Evolutionary conservation across 192 early-diverging fungal genomes (phyloP), one percentile per base, ranked within the genome.

Genomic region (Podila epigama): DNA sequence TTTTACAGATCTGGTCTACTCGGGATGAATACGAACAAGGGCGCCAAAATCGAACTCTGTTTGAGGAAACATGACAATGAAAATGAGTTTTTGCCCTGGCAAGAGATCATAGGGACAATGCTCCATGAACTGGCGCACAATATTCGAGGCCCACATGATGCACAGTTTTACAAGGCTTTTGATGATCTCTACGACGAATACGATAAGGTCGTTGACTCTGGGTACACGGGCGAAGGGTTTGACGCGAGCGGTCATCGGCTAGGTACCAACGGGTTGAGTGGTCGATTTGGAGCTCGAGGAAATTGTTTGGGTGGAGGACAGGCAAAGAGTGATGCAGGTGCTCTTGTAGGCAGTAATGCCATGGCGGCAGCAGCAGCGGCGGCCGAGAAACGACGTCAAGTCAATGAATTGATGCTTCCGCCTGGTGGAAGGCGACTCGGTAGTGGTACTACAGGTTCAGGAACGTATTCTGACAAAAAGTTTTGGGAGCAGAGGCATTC

Each of bases 11-110:
- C 44, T 13, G 79, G 89, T 41, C 66, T 92, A 48, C 82, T 84
- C 58, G 93, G 93, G 8, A 66, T 90, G 41, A 94, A 94, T 73
- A 78, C 86, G n/a, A 90, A 93, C 82, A 64, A 77, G 22, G 91
- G 92, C 4, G 58, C 70, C 22, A 85, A 86, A 62, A 93, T 94
- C 61, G 67, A 80, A 35, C 75, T 95, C 27, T 80, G 93, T n/a
- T 67, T 95, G 50, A 82, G 93, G 25, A 72, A 70, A 28, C 75
- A 81, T 36, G 66, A 75, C 50, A 83, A 90, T 58, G 70, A 84
- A n/a, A 80, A 36, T 4, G 12, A 22, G 15, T 93, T 94, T 80
- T 64, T 86, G 15, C 81, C 84, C 28, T 89, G 86, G 44, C 79
- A 91, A 41, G 82, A 85, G 44, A 63, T 93, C 40, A 53, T 95